phyloP scores from a whole-genome alignment of 805 yeast species.

The Candida alai region DNA sequence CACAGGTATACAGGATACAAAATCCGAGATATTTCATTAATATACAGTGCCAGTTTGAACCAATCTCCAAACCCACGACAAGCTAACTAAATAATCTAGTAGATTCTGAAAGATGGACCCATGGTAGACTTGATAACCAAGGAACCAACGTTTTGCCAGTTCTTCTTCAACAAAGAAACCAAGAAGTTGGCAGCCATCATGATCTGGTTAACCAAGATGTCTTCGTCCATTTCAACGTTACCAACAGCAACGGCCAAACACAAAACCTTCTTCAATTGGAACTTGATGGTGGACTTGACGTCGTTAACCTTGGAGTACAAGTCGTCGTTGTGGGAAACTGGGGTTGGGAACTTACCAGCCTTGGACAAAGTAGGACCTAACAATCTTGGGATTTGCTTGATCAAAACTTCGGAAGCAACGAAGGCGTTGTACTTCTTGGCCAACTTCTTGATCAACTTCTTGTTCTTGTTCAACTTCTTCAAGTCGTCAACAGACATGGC shows the following conservation, averaged over 20 bases:
- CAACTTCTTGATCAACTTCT: constrained; percentile 98
- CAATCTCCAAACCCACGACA: too few species aligned
- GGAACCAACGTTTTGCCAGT: constrained; percentile 99
- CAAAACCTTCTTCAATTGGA: constrained; percentile 99
- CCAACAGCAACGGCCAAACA: constrained; percentile 99
- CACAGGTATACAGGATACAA: too few species aligned
- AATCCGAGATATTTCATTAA: too few species aligned
- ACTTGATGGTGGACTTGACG: constrained; percentile 99
- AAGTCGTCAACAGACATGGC: constrained; percentile 99
- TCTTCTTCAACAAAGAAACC: constrained; percentile 98
- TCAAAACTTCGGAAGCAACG: constrained; percentile 98
- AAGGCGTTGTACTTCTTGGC: constrained; percentile 99
- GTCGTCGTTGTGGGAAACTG: constrained; percentile 99
- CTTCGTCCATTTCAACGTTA: constrained; percentile 99
- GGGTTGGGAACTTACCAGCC: constrained; percentile 99
- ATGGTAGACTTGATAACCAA: constrained; percentile 97
- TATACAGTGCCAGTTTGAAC: neutral
- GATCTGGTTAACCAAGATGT: constrained; percentile 92
- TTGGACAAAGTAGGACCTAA: constrained; percentile 99
- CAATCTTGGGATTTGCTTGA: constrained; percentile 99
- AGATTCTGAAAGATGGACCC: constrained; percentile 99
- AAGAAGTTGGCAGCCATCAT: constrained; percentile 98
- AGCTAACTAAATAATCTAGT: constrained; percentile 45
- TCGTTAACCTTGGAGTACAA: constrained; percentile 93
- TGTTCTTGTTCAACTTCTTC: constrained; percentile 99